Evolutionary conservation across 768 basidiomycete species (phyloP).

Genomic region (Phylloporus sp.): DNA sequence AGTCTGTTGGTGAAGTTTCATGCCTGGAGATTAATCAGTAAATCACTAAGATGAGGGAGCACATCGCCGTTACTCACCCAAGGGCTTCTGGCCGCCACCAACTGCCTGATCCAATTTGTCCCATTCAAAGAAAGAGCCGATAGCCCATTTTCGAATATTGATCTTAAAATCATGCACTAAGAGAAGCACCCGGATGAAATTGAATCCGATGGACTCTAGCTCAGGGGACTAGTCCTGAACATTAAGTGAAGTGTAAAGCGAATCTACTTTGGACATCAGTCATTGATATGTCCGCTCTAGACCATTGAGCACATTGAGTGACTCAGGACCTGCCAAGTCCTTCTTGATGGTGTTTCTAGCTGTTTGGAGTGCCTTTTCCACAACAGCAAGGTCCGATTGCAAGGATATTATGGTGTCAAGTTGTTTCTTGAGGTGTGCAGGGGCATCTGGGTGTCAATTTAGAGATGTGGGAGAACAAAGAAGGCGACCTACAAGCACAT

Average conservation of each 20-base stretch:
- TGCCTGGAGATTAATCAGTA: too few species aligned
- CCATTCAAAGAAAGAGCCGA: constrained; percentile 3
- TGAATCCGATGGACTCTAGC: neutral
- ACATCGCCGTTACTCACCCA: too few species aligned
- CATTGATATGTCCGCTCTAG: neutral
- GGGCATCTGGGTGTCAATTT: neutral
- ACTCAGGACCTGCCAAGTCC: neutral
- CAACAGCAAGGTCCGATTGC: neutral
- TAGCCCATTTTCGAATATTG: neutral
- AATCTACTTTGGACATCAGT: neutral
- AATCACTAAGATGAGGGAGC: too few species aligned
- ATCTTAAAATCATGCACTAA: constrained; percentile 1
- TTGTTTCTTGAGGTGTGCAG: neutral
- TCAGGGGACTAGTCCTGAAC: neutral
- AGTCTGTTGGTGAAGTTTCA: constrained; percentile 4
- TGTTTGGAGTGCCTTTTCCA: neutral
- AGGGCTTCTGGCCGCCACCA: neutral
- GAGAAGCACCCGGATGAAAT: neutral
- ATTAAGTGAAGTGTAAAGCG: neutral
- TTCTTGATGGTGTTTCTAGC: neutral
- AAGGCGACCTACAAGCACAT: too few species aligned
- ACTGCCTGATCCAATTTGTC: constrained; percentile 1
- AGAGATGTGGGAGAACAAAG: too few species aligned
- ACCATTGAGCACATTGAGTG: neutral
- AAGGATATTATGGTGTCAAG: neutral